Evolutionary conservation across 2,329 filamentous ascomycete genomes (phyloP).

Genomic region (Parasarocladium wereldwijsianum): DNA sequence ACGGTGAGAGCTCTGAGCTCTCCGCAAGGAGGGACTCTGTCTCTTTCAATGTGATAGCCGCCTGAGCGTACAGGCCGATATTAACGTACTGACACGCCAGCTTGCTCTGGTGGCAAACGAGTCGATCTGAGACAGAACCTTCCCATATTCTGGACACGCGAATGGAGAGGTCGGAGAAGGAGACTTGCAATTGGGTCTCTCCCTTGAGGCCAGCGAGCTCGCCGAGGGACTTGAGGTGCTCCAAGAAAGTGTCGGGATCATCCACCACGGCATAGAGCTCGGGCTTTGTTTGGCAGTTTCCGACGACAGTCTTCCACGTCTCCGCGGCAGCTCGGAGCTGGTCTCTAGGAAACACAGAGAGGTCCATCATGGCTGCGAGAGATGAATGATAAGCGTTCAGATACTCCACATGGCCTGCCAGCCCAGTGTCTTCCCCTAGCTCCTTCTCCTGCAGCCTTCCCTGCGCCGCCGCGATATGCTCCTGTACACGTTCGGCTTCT

Average conservation of each 20-base stretch:
- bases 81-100: constrained; percentile 38
- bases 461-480: constrained; percentile 23
- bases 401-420: constrained; percentile 32
- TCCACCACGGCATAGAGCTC: constrained; percentile 32
- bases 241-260: constrained; percentile 31
- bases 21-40: constrained; percentile 33
- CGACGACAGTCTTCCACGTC: constrained; percentile 28
- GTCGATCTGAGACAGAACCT: constrained; percentile 19
- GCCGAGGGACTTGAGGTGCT: constrained; percentile 33
- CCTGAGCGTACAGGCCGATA: constrained; percentile 35
- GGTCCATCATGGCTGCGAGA: constrained; percentile 21
- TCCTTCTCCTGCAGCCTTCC: constrained; percentile 20
- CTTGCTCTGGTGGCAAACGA: constrained; percentile 30
- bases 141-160: constrained; percentile 22
- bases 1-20: constrained; percentile 19
- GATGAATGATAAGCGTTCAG: constrained; percentile 30
- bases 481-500: constrained; percentile 21
- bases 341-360: constrained; percentile 11
- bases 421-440: constrained; percentile 27
- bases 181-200: constrained; percentile 28
- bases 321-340: constrained; percentile 22
- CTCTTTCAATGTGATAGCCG: constrained; percentile 37
- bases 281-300: constrained; percentile 20
- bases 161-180: constrained; percentile 9
- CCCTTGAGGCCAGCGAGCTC: constrained; percentile 38